phyloP scores from a whole-genome alignment of 2,329 filamentous ascomycete species.

The Xylariales sp. region DNA sequence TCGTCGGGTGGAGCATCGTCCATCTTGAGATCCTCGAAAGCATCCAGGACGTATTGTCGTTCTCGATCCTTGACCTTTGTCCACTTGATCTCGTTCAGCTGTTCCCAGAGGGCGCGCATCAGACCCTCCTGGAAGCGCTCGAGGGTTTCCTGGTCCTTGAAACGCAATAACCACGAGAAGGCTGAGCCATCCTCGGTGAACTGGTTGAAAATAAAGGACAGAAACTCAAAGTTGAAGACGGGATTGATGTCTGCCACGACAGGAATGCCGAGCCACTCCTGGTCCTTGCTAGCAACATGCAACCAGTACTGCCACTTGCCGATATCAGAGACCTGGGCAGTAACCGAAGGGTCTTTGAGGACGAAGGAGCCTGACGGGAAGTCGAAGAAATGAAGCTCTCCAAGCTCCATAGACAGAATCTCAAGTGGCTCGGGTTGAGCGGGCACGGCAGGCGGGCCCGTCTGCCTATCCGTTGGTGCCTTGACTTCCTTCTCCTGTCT shows the following conservation, averaged over 20 bases:
- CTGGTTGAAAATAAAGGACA: slow-evolving; percentile 99
- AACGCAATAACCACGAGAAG: slow-evolving; percentile 92
- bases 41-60: slow-evolving; percentile 88
- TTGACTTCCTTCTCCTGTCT: slow-evolving; percentile 25
- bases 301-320: slow-evolving; percentile 96
- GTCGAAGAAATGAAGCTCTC: slow-evolving; percentile 91
- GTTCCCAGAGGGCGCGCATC: slow-evolving; percentile 96
- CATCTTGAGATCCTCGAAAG: slow-evolving; percentile 92
- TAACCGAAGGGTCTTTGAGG: slow-evolving; percentile 68
- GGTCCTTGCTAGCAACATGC: slow-evolving; percentile 70
- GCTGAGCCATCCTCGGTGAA: slow-evolving; percentile 84
- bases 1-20: slow-evolving; percentile 63
- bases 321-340: slow-evolving; percentile 76
- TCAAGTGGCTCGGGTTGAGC: slow-evolving; percentile 67
- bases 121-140: slow-evolving; percentile 90
- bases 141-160: slow-evolving; percentile 75
- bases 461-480: slow-evolving; percentile 15
- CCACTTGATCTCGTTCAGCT: slow-evolving; percentile 93
- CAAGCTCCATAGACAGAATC: slow-evolving; percentile 68
- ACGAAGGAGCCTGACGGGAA: slow-evolving; percentile 83
- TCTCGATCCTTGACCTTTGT: slow-evolving; percentile 87
- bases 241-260: slow-evolving; percentile 91
- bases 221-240: slow-evolving; percentile 96
- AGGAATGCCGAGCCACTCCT: slow-evolving; percentile 81
- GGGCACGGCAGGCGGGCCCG: slow-evolving; percentile 47